phyloP scores from a whole-genome alignment of 2,329 filamentous ascomycete genomes.

The Aspergillus sp. region DNA sequence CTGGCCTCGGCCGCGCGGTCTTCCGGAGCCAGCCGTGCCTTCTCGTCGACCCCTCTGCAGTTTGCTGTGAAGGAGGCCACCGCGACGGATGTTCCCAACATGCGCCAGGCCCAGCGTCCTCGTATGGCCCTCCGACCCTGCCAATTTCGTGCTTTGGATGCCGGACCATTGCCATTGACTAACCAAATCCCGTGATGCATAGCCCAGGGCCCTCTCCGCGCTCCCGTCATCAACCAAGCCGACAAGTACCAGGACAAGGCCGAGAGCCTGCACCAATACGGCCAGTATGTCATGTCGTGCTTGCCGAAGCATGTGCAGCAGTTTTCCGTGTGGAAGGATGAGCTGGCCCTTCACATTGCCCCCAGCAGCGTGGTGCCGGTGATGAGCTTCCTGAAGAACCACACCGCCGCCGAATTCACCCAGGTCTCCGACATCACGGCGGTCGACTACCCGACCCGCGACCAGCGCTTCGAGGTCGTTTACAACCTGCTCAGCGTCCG shows the following conservation, averaged over 20 bases:
- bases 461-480: conserved; percentile 95
- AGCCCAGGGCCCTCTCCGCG: conserved; percentile 66
- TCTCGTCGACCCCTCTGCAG: conserved; percentile 42
- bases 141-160: not conserved
- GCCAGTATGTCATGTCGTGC: conserved; percentile 93
- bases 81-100: conserved; percentile 63
- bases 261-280: conserved; percentile 88
- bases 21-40: conserved; percentile 34
- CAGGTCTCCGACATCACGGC: conserved; percentile 89
- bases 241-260: conserved; percentile 90
- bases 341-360: conserved; percentile 89
- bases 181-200: conserved; percentile 1
- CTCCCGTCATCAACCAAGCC: conserved; percentile 81
- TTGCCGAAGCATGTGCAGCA: conserved; percentile 98
- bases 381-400: conserved; percentile 94
- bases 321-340: conserved; percentile 99
- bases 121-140: conserved; percentile 39
- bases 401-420: conserved; percentile 96
- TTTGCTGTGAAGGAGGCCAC: conserved; percentile 52
- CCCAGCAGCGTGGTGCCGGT: conserved; percentile 86
- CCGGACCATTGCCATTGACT: conserved; percentile 8
- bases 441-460: conserved; percentile 91
- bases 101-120: conserved; percentile 60
- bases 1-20: conserved; percentile 36
- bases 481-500: conserved; percentile 96